Conservation (phyloP, 768 basidiomycete genomes). For the Leucosporidium yakuticum region DNA sequence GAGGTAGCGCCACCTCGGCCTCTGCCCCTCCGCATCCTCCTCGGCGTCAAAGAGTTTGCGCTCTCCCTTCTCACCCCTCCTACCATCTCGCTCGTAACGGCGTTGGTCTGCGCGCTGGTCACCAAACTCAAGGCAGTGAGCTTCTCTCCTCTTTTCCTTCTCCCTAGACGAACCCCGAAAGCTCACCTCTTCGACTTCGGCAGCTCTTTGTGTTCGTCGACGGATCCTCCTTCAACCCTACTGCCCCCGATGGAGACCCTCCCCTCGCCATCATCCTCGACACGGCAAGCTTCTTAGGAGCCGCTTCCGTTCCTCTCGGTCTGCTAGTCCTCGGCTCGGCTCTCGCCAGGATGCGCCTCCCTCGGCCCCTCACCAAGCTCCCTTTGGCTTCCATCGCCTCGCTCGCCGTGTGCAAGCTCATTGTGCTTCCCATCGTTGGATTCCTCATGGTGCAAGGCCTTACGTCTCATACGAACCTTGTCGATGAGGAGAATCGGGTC, state of each 20-base stretch:
- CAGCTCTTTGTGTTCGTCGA: conserved; percentile 53
- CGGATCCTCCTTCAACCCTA: conserved; percentile 39
- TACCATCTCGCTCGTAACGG: conserved; percentile 53
- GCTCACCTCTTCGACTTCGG: too few relatives aligned
- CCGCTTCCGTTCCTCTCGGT: conserved; percentile 59
- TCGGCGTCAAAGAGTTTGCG: conserved; percentile 36
- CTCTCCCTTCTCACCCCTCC: conserved; percentile 50
- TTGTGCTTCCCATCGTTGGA: conserved; percentile 59
- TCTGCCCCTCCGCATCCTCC: neutral
- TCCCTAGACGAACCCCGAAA: too few relatives aligned
- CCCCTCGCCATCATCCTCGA: conserved; percentile 40
- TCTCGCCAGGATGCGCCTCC: conserved; percentile 56
- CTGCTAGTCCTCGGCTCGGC: conserved; percentile 61
- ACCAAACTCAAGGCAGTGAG: conserved; percentile 52
- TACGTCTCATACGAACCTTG: conserved; percentile 47
- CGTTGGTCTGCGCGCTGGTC: conserved; percentile 56
- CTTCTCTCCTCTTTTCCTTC: too few relatives aligned
- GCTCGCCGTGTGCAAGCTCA: conserved; percentile 54
- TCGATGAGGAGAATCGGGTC: conserved; percentile 54
- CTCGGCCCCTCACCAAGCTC: conserved; percentile 43
- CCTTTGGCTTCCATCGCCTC: conserved; percentile 54
- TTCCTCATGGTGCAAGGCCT: conserved; percentile 55
- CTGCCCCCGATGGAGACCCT: neutral
- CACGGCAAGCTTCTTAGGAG: conserved; percentile 56
- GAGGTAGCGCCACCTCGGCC: too few relatives aligned